Evolutionary conservation across 2,329 filamentous ascomycete species (phyloP).

Genomic region (Pyrenochaeta sp.): DNA sequence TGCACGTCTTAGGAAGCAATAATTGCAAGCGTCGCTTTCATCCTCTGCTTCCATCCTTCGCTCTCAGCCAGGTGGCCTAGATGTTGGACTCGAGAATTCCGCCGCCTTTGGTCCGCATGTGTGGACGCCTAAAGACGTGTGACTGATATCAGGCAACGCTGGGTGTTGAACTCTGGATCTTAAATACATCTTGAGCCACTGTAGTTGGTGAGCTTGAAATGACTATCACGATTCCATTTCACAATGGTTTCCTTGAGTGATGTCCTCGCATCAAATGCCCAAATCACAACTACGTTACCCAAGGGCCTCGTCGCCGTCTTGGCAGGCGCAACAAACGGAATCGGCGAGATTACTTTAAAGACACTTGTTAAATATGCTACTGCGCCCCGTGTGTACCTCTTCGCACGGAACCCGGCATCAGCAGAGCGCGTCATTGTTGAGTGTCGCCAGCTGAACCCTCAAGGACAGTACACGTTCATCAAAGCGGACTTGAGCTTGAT

Average conservation of each 20-base stretch:
- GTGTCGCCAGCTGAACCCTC: slow-evolving; percentile 48
- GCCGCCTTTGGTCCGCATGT: no score
- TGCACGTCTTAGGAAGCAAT: no score
- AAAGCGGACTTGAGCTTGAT: slow-evolving; percentile 52
- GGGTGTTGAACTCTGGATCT: no score
- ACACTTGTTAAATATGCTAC: slow-evolving; percentile 51
- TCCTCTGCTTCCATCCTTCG: no score
- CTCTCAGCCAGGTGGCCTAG: no score
- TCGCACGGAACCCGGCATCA: slow-evolving; percentile 51
- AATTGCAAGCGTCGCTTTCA: no score
- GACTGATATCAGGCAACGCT: no score
- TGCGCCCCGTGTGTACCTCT: slow-evolving; percentile 52
- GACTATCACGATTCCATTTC: not conserved
- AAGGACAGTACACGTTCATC: slow-evolving; percentile 50
- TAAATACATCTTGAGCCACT: not conserved
- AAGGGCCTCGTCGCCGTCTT: slow-evolving; percentile 37
- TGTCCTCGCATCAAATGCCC: slow-evolving; percentile 29
- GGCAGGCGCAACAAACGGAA: slow-evolving; percentile 56
- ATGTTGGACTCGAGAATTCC: no score
- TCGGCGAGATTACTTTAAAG: slow-evolving; percentile 51
- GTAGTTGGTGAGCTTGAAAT: not conserved
- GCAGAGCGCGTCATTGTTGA: slow-evolving; percentile 47
- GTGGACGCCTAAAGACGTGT: no score
- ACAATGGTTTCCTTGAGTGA: slow-evolving; percentile 32
- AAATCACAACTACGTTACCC: slow-evolving; percentile 23